Evolutionary conservation across 139 green algal species (phyloP), one percentile per base, ranked within the genome.

Genomic region (Mesotaenium endlicherianum): DNA sequence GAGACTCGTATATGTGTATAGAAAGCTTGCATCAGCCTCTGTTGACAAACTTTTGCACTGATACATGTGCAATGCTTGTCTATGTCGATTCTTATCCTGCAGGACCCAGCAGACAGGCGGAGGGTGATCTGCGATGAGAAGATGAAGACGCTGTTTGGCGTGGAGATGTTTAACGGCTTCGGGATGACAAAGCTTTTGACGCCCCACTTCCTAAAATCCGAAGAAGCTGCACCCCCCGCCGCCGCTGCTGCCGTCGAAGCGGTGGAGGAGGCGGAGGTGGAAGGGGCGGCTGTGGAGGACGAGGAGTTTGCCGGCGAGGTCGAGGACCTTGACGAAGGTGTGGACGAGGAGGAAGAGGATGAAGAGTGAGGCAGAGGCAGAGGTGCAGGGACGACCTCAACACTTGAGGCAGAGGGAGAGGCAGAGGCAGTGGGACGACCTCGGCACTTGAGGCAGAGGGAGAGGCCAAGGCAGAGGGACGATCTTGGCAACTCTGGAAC

Each of bases 71-170:
- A n/a, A n/a, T n/a, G n/a, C n/a, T n/a, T n/a, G n/a, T n/a, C n/a
- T n/a, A n/a, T n/a, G n/a, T n/a, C n/a, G n/a, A n/a, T n/a, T n/a
- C n/a, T n/a, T n/a, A n/a, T n/a, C n/a, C 39, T 70, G 49, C 83
- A 88, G 83, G 78, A 88, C 87, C 78, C 78, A 41, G 17, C 26
- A 50, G 81, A 88, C 39, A 88, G 84, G 70, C 39, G 78, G 30
- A 82, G 64, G 2, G 57, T 82, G 26, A 43, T 86, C 17, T 82
- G 58, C 36, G 83, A 90, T 31, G 50, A 64, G 8, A 78, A 58
- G 38, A 67, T 90, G 82, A 67, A 86, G 57, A 38, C 58, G 72
- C 47, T 89, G 59, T 80, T 88, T 41, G 68, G 64, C n/a, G 67
- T 81, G 47, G 36, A 83, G 16, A 82, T 41, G 6, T 88, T 88